Percentiles rank a stretch among this genome's conserved stretches.
These are phyloP conservation scores for Fonsecaea pedrosoi DNA, from an alignment of 2,329 filamentous ascomycete species.

Conservation along the genomic window DNA sequence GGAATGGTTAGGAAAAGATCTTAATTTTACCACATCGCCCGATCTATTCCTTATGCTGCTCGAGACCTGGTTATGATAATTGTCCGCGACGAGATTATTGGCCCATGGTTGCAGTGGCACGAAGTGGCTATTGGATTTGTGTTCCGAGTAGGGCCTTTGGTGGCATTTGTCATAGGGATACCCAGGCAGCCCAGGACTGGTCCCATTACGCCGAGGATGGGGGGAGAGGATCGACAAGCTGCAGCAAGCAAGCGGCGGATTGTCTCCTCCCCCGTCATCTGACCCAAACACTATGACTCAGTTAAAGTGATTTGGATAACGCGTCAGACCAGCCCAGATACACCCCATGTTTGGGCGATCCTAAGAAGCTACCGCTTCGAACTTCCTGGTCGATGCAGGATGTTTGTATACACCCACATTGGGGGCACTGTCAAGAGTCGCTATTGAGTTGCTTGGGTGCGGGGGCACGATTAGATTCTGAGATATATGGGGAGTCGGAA, in stretches of 20 bases:
- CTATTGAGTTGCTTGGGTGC: background rate
- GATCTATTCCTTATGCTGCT: constrained; percentile 5
- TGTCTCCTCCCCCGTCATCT: constrained; percentile 5
- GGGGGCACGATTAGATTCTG: background rate
- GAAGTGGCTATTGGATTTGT: constrained; percentile 5
- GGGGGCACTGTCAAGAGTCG: background rate
- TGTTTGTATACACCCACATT: background rate
- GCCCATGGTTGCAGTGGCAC: background rate
- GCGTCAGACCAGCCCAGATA: background rate
- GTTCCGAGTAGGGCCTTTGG: background rate
- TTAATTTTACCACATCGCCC: constrained; percentile 11
- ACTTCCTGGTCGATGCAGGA: background rate
- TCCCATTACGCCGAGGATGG: background rate
- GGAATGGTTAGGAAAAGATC: background rate
- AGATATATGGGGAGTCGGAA: background rate
- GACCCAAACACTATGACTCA: background rate
- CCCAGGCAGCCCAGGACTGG: background rate
- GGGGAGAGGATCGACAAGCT: constrained; percentile 1
- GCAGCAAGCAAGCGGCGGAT: background rate
- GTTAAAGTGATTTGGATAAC: constrained; percentile 1
- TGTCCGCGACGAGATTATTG: constrained; percentile 11
- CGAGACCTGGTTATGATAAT: constrained; percentile 18
- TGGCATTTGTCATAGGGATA: background rate
- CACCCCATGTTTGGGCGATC: background rate
- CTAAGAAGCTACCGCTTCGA: background rate